Base-by-base conservation (phyloP, 495 filamentous ascomycete genomes). In the Trichoderma gamsii region DNA sequence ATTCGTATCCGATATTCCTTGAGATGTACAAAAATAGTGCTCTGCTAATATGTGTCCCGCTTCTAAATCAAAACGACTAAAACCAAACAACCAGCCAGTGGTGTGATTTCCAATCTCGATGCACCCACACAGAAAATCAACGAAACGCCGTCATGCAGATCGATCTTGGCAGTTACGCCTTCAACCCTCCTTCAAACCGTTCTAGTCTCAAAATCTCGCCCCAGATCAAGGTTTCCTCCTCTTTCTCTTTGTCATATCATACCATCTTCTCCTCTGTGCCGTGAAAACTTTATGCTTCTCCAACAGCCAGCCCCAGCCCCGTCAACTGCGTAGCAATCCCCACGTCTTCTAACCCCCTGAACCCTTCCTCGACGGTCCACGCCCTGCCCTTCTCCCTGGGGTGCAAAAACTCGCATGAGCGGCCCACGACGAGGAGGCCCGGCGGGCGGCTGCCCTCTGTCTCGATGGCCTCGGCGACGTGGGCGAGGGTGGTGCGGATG, bases 291-390 rank as follows among this genome's bases (percentile, higher is more conserved):
- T 15, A 32, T 61, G 27, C 56, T 61, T 32, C 23, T 15, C 56
- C 56, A 12, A 35, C 25, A 11, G 51, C 51, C n/a, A 23, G 3
- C 27, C 9, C 56, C 56, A 61, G 23, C 27, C 56, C 56, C 56
- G 27, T 13, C 23, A 32, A 13, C 4, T 29, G 11, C 23, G 25
- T 13, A 0, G 15, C 21, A 7, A 66, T 16, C 35, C 49, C 75
- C 15, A 74, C 73, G 44, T 87, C 74, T 44, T 87, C 79, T 73
- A 96, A 74, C 3, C 86, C 90, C 65, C 83, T 84, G 72, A 96
- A 96, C 1, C 92, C 94, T 41, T 97, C 94, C 75, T 97, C 94
- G 27, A 97, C 92, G 6, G 86, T 79, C 95, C 95, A 98, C 69
- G 85, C 88, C 71, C 83, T 80, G 2, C 79, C 79, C 67, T 73